A percentile compares a stretch with the other conserved stretches of the same genome.
Evolutionary conservation across 106 monocot genomes (phyloP).

Genomic region (Dendrobium chrysotoxum): DNA sequence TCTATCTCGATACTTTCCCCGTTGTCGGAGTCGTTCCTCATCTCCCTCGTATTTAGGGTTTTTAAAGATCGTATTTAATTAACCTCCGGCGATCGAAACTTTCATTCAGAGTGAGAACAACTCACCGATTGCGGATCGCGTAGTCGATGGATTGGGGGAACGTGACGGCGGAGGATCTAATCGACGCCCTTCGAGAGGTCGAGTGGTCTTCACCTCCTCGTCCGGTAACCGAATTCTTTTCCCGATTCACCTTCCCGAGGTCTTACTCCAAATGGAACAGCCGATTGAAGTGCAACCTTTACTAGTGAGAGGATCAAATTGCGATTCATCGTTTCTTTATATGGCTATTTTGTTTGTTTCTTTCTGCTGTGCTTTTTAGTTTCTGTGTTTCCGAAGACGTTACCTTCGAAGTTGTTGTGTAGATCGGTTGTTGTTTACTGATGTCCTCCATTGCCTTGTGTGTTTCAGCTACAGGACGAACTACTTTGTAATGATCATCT

Average conservation of each 20-base stretch:
- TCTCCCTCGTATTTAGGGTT: background rate
- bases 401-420: background rate
- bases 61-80: background rate
- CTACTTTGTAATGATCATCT: slow-evolving; percentile 12
- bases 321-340: background rate
- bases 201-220: slow-evolving; percentile 90
- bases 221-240: slow-evolving; percentile 83
- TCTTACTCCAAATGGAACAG: slow-evolving; percentile 91
- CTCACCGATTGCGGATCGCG: background rate
- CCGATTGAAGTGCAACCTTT: slow-evolving; percentile 89
- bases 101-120: background rate
- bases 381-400: background rate
- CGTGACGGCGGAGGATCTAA: slow-evolving; percentile 87
- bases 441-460: background rate
- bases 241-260: slow-evolving; percentile 75
- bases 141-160: slow-evolving; percentile 88
- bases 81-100: background rate
- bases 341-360: background rate
- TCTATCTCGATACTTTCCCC: background rate
- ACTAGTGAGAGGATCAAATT: slow-evolving; percentile 44
- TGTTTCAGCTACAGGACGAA: slow-evolving; percentile 17
- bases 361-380: background rate
- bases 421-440: background rate
- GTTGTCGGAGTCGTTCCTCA: background rate
- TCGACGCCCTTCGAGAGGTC: slow-evolving; percentile 86